Percentiles rank a stretch among this genome's conserved stretches.
Evolutionary conservation across 1,284 basidiomycete genomes (phyloP).

Genomic region (Boletellus deceptivus): DNA sequence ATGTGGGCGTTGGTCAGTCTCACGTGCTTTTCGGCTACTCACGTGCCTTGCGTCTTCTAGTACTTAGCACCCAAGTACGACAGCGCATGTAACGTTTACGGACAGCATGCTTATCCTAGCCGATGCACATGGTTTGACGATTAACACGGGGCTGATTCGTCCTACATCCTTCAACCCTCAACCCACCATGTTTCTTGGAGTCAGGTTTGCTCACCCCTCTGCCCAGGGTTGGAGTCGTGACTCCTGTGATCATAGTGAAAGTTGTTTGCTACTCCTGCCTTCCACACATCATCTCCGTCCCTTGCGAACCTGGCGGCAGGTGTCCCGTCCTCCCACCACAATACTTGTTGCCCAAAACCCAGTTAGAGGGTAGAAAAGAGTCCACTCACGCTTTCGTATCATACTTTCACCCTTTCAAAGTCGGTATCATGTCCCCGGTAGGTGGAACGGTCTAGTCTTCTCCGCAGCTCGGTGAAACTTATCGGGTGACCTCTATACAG

Average conservation of each 20-base stretch:
- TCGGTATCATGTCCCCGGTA: slow-evolving; percentile 33
- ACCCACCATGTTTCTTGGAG: slow-evolving; percentile 22
- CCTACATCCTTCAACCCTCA: slow-evolving; percentile 24
- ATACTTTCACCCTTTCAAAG: slow-evolving; percentile 12
- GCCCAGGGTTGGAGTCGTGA: slow-evolving; percentile 26
- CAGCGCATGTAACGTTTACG: slow-evolving; percentile 1
- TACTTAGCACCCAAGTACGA: neutral
- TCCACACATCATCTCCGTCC: slow-evolving; percentile 13
- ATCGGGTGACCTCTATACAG: slow-evolving; percentile 13
- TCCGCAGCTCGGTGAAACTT: neutral
- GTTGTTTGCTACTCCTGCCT: slow-evolving; percentile 3
- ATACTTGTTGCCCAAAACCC: slow-evolving; percentile 32
- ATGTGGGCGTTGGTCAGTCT: slow-evolving; percentile 9
- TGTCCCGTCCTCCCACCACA: slow-evolving; percentile 11
- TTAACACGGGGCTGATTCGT: slow-evolving; percentile 16
- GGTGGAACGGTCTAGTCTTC: slow-evolving; percentile 12
- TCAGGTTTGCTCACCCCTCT: slow-evolving; percentile 22
- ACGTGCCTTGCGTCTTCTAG: neutral
- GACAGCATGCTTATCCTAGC: slow-evolving; percentile 2
- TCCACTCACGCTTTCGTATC: neutral
- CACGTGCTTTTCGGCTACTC: neutral
- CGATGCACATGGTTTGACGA: slow-evolving; percentile 2
- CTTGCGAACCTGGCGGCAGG: slow-evolving; percentile 15
- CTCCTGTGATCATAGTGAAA: slow-evolving; percentile 5
- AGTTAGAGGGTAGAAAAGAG: slow-evolving; percentile 32